Percentiles rank a stretch among this genome's conserved stretches.
phyloP scores from a whole-genome alignment of 345 rosid genomes.

The Corymbia maculata region DNA sequence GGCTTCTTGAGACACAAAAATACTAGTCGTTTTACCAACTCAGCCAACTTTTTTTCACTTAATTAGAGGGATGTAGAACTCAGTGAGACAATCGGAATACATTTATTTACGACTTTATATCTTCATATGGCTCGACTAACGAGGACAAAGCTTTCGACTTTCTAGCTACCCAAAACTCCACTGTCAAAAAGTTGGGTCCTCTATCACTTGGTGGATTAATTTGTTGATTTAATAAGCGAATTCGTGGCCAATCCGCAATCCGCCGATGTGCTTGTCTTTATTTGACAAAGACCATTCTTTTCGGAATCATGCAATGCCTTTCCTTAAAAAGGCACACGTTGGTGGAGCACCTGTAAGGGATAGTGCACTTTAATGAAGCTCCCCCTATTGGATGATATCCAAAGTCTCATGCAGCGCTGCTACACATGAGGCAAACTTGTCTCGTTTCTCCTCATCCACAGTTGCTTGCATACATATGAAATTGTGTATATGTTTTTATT shows the following conservation, averaged over 20 bases:
- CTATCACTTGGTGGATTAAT: not conserved
- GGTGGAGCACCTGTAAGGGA: not conserved
- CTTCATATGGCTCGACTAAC: fast-evolving
- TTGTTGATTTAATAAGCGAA: not conserved
- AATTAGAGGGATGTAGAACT: not conserved
- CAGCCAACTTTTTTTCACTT: not conserved
- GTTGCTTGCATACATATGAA: not conserved
- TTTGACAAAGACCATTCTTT: not conserved
- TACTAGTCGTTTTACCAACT: not conserved
- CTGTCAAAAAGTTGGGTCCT: not conserved
- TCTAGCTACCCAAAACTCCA: not conserved
- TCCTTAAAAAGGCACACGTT: not conserved
- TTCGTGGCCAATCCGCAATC: not conserved
- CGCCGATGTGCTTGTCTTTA: not conserved
- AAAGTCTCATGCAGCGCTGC: not conserved
- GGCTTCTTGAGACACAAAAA: not conserved
- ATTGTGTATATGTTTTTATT: not conserved
- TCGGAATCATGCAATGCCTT: not conserved
- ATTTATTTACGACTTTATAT: fast-evolving
- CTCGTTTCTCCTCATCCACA: not conserved
- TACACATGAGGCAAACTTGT: not conserved
- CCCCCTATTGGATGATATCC: not conserved
- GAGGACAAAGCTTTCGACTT: fast-evolving
- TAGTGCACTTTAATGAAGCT: not conserved
- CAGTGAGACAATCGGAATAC: fast-evolving